Percentiles rank a stretch among this genome's conserved stretches.
These are phyloP conservation scores for Aspergillus fumigatiaffinis DNA, from an alignment of 2,329 filamentous ascomycete genomes.

Conservation along the genomic window DNA sequence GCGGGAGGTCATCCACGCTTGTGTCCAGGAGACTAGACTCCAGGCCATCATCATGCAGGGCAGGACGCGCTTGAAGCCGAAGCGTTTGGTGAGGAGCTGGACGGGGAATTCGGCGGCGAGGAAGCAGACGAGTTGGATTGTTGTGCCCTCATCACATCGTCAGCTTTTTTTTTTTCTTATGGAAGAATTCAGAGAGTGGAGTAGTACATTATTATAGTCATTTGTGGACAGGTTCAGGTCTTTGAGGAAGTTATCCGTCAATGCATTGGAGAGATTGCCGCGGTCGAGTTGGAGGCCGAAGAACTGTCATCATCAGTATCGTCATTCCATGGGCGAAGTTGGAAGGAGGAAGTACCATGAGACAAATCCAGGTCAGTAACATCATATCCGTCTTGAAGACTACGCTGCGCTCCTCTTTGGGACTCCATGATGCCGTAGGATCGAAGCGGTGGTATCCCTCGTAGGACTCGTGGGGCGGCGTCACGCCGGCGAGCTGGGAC, in stretches of 20 bases:
- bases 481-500: conserved; percentile 22
- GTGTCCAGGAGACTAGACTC: conserved; percentile 39
- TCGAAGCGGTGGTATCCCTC: conserved; percentile 25
- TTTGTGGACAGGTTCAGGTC: conserved; percentile 34
- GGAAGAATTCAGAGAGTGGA: too few species aligned
- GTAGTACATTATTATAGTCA: conserved; percentile 38
- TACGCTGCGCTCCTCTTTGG: conserved; percentile 44
- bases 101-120: conserved; percentile 42
- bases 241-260: conserved; percentile 35
- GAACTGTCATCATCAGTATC: conserved; percentile 17
- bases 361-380: conserved; percentile 20
- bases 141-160: conserved; percentile 13
- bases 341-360: conserved; percentile 12
- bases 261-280: conserved; percentile 33
- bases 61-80: conserved; percentile 45
- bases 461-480: conserved; percentile 28
- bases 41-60: conserved; percentile 45
- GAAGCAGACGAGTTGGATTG: conserved; percentile 23
- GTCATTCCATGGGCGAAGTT: neutral
- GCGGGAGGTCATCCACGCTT: conserved; percentile 31
- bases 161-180: too few species aligned
- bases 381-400: conserved; percentile 41
- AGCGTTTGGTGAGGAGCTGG: conserved; percentile 45
- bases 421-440: conserved; percentile 21
- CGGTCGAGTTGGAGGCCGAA: conserved; percentile 32